Percentiles rank a stretch among this genome's conserved stretches.
Evolutionary conservation across 306 rosid genomes (phyloP).

Genomic region (Sophora flavescens): DNA sequence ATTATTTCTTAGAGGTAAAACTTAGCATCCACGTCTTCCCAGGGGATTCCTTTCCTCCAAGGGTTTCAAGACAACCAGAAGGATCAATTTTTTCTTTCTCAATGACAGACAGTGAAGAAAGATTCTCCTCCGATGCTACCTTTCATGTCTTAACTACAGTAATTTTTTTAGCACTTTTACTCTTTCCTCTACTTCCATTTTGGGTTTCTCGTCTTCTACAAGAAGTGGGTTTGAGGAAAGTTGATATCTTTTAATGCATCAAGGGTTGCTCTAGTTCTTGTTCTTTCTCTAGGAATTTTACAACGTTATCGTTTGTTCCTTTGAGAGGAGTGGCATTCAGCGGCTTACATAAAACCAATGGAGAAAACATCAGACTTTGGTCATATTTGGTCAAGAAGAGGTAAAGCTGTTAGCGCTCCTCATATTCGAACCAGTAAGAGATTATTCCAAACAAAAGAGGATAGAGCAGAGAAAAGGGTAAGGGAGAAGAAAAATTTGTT

Average conservation of each 20-base stretch:
- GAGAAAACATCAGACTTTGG: neutral
- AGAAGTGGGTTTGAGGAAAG: conserved; percentile 55
- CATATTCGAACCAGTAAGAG: too few species aligned
- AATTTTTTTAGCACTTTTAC: too few species aligned
- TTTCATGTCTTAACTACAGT: too few species aligned
- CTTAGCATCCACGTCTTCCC: conserved; percentile 98
- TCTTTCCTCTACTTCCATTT: conserved; percentile 76
- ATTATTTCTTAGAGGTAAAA: conserved; percentile 64
- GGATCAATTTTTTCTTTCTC: conserved; percentile 87
- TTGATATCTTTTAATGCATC: conserved; percentile 58
- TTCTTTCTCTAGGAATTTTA: conserved; percentile 50
- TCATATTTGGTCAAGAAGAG: too few species aligned
- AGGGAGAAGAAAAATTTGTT: too few species aligned
- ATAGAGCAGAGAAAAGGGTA: too few species aligned
- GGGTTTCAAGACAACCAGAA: conserved; percentile 72
- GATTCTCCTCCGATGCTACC: conserved; percentile 67
- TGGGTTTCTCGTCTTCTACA: conserved; percentile 51
- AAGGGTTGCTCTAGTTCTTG: conserved; percentile 59
- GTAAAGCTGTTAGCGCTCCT: too few species aligned
- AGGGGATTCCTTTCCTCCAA: conserved; percentile 85
- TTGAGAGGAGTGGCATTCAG: conserved; percentile 44
- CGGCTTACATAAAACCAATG: conserved; percentile 37
- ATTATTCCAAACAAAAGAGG: too few species aligned
- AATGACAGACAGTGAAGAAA: conserved; percentile 76
- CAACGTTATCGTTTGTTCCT: conserved; percentile 22